These are phyloP conservation scores for Pouteria campechiana DNA, from an alignment of 179 eudicot genomes.

Conservation along the genomic window DNA sequence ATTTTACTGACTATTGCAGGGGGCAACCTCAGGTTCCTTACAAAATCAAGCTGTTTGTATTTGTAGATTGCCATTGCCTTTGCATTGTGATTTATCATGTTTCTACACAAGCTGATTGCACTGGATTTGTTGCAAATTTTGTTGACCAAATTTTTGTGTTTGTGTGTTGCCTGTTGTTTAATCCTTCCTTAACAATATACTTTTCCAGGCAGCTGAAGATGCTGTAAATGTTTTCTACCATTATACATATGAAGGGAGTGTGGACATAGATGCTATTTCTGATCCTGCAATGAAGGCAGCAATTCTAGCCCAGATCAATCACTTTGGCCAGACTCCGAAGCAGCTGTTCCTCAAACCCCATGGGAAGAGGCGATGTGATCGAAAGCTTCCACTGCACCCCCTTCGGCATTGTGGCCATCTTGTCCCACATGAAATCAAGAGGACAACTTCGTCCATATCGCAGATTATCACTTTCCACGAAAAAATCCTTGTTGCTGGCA, in stretches of 20 bases:
- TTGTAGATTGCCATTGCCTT: neutral
- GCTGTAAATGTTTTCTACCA: conserved; percentile 97
- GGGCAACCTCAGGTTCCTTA: too few relatives aligned
- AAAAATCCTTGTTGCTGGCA: conserved; percentile 60
- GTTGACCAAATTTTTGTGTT: too few relatives aligned
- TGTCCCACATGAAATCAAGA: conserved; percentile 57
- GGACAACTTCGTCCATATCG: conserved; percentile 56
- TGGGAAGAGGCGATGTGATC: conserved; percentile 58
- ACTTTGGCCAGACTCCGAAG: conserved; percentile 98
- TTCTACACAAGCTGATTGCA: too few relatives aligned
- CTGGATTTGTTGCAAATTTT: too few relatives aligned
- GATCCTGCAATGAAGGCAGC: conserved; percentile 99
- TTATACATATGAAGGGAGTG: conserved; percentile 94
- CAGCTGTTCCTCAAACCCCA: conserved; percentile 86
- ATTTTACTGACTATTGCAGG: too few relatives aligned
- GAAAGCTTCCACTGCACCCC: conserved; percentile 62
- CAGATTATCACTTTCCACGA: conserved; percentile 62
- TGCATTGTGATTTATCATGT: neutral
- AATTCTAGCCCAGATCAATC: conserved; percentile 93
- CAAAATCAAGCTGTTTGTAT: neutral
- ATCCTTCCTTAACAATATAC: too few relatives aligned
- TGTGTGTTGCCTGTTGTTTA: too few relatives aligned
- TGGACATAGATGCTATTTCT: conserved; percentile 83
- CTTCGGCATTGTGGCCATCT: conserved; percentile 50
- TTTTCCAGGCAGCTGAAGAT: conserved; percentile 92